These are phyloP conservation scores for Talaromyces wortmannii DNA, from an alignment of 495 filamentous ascomycete genomes.

Conservation along the genomic window DNA sequence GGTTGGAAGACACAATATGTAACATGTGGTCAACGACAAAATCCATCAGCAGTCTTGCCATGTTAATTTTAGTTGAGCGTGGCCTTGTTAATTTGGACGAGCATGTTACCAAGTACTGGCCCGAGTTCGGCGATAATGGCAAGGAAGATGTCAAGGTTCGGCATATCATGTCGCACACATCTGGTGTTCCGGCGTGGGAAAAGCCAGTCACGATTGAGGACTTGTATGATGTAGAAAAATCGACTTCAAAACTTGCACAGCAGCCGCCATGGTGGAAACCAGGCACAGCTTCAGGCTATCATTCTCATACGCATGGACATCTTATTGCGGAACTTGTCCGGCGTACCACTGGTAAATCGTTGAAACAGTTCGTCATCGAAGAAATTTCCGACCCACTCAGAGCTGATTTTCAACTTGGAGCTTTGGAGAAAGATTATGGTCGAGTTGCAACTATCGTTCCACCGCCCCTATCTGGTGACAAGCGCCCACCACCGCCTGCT, in stretches of 20 bases:
- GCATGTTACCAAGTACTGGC: slow-evolving; percentile 36
- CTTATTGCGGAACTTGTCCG: slow-evolving; percentile 32
- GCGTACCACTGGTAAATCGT: slow-evolving; percentile 25
- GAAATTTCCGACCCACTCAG: slow-evolving; percentile 27
- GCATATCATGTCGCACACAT: slow-evolving; percentile 33
- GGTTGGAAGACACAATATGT: slow-evolving; percentile 31
- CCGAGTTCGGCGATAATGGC: slow-evolving; percentile 35
- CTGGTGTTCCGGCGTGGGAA: slow-evolving; percentile 30
- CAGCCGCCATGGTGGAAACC: slow-evolving; percentile 39
- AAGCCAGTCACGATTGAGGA: slow-evolving; percentile 17
- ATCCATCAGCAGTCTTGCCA: slow-evolving; percentile 26
- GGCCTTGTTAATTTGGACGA: slow-evolving; percentile 29
- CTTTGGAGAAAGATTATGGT: slow-evolving; percentile 19
- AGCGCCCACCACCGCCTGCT: background rate
- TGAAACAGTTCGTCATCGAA: slow-evolving; percentile 32
- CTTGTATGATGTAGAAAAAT: slow-evolving; percentile 15
- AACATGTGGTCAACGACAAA: slow-evolving; percentile 37
- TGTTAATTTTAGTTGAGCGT: slow-evolving; percentile 29
- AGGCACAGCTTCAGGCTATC: slow-evolving; percentile 31
- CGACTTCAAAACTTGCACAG: slow-evolving; percentile 23
- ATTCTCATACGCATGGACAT: slow-evolving; percentile 28
- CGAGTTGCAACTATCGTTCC: slow-evolving; percentile 21
- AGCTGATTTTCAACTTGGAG: slow-evolving; percentile 33
- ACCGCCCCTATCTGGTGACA: too few species aligned
- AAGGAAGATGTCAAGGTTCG: slow-evolving; percentile 31